A percentile compares a stretch with the other conserved stretches of the same genome.
phyloP scores from a whole-genome alignment of 257 asterid genomes.

The Solanum corneliomulleri region DNA sequence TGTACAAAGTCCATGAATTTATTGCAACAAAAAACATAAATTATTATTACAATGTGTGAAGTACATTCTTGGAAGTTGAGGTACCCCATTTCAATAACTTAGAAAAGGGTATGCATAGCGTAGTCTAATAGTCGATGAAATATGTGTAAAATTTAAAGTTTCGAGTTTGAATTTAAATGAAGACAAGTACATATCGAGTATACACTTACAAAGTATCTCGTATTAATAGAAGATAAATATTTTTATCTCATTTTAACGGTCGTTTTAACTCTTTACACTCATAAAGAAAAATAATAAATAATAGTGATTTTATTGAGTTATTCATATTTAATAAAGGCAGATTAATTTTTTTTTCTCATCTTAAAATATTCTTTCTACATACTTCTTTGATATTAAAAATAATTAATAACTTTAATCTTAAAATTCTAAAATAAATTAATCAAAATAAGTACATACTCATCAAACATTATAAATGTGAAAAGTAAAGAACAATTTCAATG shows the following conservation, averaged over 20 bases:
- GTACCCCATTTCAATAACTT: neutral
- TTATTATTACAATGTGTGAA: neutral
- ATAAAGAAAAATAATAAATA: neutral
- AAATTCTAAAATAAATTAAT: too few species aligned
- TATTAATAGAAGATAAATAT: neutral
- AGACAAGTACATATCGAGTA: neutral
- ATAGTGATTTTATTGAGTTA: neutral
- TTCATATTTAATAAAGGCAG: neutral
- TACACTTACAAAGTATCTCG: neutral
- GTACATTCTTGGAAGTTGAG: slow-evolving; percentile 11
- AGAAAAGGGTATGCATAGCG: neutral
- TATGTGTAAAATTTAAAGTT: neutral
- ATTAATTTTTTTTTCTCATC: neutral
- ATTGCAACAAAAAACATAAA: neutral
- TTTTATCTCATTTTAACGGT: neutral
- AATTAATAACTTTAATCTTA: neutral
- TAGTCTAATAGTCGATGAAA: neutral
- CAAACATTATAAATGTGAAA: neutral
- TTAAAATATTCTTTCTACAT: neutral
- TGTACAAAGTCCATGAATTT: neutral
- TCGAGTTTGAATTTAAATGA: neutral
- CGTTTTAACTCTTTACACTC: neutral
- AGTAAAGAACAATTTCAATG: slow-evolving; percentile 8
- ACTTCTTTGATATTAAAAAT: neutral
- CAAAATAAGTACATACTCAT: neutral